These are phyloP conservation scores for Ophiostoma pallidulum DNA, from an alignment of 2,329 filamentous ascomycete genomes.

Conservation along the genomic window DNA sequence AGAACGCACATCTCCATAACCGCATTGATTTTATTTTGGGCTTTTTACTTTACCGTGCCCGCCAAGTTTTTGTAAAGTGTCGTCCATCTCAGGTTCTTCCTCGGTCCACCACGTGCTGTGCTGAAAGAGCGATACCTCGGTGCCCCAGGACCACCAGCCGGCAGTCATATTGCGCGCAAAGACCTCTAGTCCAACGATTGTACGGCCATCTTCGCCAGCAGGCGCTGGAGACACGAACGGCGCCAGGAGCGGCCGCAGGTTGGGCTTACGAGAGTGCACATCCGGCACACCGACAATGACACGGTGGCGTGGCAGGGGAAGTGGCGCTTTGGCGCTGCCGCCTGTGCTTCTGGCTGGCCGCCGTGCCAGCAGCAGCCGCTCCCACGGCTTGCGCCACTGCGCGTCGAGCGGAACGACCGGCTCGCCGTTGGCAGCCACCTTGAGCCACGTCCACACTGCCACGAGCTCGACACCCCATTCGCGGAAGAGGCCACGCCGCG, in stretches of 20 bases:
- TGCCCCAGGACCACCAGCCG: constrained; percentile 72
- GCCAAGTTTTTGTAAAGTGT: neutral
- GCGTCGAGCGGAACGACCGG: constrained; percentile 53
- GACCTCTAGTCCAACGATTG: constrained; percentile 57
- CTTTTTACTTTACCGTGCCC: neutral
- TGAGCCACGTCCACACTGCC: constrained; percentile 73
- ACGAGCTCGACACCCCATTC: constrained; percentile 56
- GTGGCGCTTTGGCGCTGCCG: constrained; percentile 22
- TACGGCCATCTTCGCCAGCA: constrained; percentile 33
- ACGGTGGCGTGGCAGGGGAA: constrained; percentile 27
- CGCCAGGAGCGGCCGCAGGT: constrained; percentile 51
- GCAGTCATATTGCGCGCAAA: constrained; percentile 66
- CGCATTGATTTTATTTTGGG: too few species aligned
- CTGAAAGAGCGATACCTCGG: constrained; percentile 65
- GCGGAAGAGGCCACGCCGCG: constrained; percentile 47
- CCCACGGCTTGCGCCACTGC: constrained; percentile 65
- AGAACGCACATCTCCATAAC: constrained; percentile 2
- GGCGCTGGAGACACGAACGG: neutral
- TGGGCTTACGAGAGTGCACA: constrained; percentile 70
- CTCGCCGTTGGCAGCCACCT: constrained; percentile 56
- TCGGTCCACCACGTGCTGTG: constrained; percentile 21
- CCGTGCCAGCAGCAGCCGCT: constrained; percentile 57
- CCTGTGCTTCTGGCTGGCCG: constrained; percentile 28
- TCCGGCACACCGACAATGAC: constrained; percentile 64
- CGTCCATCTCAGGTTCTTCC: neutral